Evolutionary conservation across 2,329 filamentous ascomycete genomes (phyloP), one percentile per base, ranked within the genome.

Genomic region (Microdochium trichocladiopsis): DNA sequence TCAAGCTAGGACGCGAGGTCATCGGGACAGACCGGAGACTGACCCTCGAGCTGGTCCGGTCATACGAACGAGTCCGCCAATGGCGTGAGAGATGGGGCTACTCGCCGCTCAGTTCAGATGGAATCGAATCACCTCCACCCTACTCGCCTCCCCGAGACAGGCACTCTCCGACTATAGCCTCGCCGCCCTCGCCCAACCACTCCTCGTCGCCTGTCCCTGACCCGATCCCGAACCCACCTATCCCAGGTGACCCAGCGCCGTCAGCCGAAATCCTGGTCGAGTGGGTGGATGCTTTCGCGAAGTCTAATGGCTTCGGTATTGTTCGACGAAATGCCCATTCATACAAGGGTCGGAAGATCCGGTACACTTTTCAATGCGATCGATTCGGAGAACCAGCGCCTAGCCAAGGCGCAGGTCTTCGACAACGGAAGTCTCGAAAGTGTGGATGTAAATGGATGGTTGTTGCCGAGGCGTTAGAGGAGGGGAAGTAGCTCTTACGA

Each of bases 311-410:
- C 18, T 56, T 51, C 51, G 49, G 41, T 18, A 48, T 54, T 21
- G 16, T 53, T 31, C 25, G 36, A 28, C 28, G 48, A n/a, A 53
- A 56, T 25, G 25, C 18, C 11, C 33, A 41, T 16, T 51, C 36
- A 14, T 50, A 47, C 21, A 51, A 51, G 23, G 52, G 33, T 31
- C 51, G 33, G 41, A 49, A 51, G 36, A 52, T 51, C 18, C 28
- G 49, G 24, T 54, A 54, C 25, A 24, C 36, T 23, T 48, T 53
- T 31, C 41, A 52, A 45, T 57, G 52, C 41, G 55, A 56, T 36
- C 50, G 53, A 47, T 57, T 41, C 48, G 50, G 51, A 12, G 25
- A 52, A 48, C 49, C 49, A 51, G 11, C 33, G 16, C 47, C 48
- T 5, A 25, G 18, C 33, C 18, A 36, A 37, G 24, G 49, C 12